Conservation (phyloP, 208 protist genomes). For the Trypanosoma cruzi region DNA sequence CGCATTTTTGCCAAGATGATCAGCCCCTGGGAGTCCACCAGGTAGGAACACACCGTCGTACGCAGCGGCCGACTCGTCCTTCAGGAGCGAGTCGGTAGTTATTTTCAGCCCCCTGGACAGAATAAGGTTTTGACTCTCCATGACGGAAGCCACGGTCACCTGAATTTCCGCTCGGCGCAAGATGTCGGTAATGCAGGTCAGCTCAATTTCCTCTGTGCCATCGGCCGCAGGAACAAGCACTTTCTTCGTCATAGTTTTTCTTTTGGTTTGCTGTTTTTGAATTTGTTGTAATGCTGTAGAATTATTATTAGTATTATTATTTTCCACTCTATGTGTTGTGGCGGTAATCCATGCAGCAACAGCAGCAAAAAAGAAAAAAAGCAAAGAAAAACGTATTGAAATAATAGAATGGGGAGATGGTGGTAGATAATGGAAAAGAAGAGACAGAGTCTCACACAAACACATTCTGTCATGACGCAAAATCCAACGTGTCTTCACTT, state of each 20-base stretch:
- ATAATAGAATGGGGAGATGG: too few species aligned
- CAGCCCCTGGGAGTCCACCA: constrained; percentile 75
- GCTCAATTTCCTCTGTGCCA: constrained; percentile 89
- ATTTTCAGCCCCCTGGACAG: constrained; percentile 74
- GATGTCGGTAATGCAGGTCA: constrained; percentile 84
- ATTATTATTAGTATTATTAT: constrained; percentile 7
- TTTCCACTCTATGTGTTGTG: background rate
- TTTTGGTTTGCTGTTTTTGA: constrained; percentile 2
- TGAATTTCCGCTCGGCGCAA: constrained; percentile 68
- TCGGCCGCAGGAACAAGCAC: constrained; percentile 86
- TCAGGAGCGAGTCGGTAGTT: constrained; percentile 57
- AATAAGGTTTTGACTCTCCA: constrained; percentile 52
- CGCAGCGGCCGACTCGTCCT: constrained; percentile 48
- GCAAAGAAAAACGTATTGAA: constrained; percentile 23
- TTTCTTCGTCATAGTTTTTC: constrained; percentile 41
- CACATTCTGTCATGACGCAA: background rate
- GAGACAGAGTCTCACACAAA: background rate
- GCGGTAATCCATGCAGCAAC: background rate
- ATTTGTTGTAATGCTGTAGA: background rate
- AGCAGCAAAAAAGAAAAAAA: constrained; percentile 16
- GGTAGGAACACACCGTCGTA: constrained; percentile 86
- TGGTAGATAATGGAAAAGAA: too few species aligned
- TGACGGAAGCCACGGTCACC: constrained; percentile 79
- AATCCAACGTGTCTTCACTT: background rate
- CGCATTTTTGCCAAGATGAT: constrained; percentile 61